phyloP scores from a whole-genome alignment of 148 eudicot species.

The Chenopodium album region DNA sequence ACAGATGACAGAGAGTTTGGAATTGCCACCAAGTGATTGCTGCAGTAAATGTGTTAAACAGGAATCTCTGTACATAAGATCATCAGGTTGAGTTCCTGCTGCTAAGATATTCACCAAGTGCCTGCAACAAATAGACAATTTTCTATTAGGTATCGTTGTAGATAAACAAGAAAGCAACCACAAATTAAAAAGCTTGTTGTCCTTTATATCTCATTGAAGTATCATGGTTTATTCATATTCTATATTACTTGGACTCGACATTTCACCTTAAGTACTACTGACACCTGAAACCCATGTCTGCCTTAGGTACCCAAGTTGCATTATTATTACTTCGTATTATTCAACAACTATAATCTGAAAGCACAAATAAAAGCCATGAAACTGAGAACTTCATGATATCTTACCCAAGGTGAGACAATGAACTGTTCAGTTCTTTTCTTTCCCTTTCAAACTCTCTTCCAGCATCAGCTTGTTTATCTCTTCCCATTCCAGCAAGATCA shows the following conservation, averaged over 20 bases:
- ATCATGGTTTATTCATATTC: too few relatives aligned
- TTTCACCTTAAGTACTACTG: too few relatives aligned
- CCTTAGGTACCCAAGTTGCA: neutral
- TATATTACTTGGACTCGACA: too few relatives aligned
- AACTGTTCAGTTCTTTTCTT: constrained; percentile 67
- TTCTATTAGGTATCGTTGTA: neutral
- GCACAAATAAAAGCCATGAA: too few relatives aligned
- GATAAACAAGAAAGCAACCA: neutral
- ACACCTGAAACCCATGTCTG: neutral
- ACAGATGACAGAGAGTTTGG: constrained; percentile 79
- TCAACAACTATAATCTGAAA: neutral
- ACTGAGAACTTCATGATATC: neutral
- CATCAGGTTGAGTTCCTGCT: constrained; percentile 50
- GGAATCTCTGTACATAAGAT: constrained; percentile 56
- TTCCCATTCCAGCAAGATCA: constrained; percentile 82
- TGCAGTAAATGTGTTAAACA: constrained; percentile 70
- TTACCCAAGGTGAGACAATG: constrained; percentile 88
- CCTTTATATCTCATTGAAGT: too few relatives aligned
- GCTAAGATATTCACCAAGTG: constrained; percentile 71
- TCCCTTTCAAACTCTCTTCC: constrained; percentile 58
- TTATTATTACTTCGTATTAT: too few relatives aligned
- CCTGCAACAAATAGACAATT: constrained; percentile 40
- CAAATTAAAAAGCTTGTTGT: neutral
- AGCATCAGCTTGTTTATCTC: constrained; percentile 51
- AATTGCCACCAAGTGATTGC: constrained; percentile 89